These are phyloP conservation scores for Phytopythium ostracodes DNA, from an alignment of 352 stramenopile genomes.

Conservation along the genomic window DNA sequence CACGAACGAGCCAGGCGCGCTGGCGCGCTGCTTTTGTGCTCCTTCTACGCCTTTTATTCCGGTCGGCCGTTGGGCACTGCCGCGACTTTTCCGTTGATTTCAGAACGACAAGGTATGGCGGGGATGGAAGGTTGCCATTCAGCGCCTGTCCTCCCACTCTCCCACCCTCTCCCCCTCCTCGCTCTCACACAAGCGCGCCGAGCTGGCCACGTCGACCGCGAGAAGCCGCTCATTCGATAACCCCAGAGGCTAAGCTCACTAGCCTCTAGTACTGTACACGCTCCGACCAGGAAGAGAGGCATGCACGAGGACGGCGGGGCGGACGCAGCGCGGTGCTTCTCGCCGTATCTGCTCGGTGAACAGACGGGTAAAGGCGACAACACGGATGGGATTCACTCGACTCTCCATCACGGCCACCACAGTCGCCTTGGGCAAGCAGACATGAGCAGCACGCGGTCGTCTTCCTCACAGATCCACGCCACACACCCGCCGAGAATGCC, in stretches of 20 bases:
- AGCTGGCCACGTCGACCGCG: too few species aligned
- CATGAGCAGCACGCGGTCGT: neutral
- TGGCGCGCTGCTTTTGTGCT: neutral
- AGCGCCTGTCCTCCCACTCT: neutral
- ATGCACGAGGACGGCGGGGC: neutral
- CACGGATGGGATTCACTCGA: neutral
- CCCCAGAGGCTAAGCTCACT: neutral
- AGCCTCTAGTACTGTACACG: neutral
- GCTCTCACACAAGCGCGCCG: too few species aligned
- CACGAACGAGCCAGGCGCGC: too few species aligned
- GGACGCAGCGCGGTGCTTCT: neutral
- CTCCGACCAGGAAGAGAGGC: neutral
- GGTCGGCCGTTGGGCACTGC: neutral
- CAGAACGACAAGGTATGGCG: neutral
- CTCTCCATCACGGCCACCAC: neutral
- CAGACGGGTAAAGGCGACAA: neutral
- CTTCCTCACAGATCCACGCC: neutral
- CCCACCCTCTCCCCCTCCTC: neutral
- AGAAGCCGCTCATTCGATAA: too few species aligned
- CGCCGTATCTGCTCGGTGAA: neutral
- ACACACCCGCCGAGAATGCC: neutral
- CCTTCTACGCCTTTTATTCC: neutral
- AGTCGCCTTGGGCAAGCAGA: neutral
- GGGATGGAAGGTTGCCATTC: neutral
- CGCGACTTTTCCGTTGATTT: neutral